These are phyloP conservation scores for Tolypocladium album DNA, from an alignment of 2,329 filamentous ascomycete genomes.

Conservation along the genomic window DNA sequence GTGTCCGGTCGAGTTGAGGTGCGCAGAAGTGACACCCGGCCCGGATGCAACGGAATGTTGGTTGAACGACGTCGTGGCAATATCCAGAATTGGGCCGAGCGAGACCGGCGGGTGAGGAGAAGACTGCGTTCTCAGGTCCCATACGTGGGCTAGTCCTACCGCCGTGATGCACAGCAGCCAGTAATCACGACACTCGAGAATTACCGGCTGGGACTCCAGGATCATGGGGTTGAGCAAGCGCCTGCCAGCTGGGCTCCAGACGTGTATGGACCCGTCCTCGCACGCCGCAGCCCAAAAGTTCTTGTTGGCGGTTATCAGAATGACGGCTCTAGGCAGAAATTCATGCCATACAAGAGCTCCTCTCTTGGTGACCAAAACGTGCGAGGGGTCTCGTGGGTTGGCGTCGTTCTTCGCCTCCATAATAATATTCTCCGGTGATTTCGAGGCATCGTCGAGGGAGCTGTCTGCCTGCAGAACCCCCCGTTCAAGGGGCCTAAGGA, in stretches of 20 bases:
- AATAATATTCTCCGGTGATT: slow-evolving; percentile 58
- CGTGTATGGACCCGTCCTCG: slow-evolving; percentile 81
- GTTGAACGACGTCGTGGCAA: slow-evolving; percentile 69
- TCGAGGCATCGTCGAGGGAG: slow-evolving; percentile 49
- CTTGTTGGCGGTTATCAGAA: slow-evolving; percentile 84
- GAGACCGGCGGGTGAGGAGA: slow-evolving; percentile 86
- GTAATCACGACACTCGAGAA: slow-evolving; percentile 79
- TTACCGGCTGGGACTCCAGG: slow-evolving; percentile 85
- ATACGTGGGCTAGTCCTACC: slow-evolving; percentile 82
- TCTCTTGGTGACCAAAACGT: slow-evolving; percentile 71
- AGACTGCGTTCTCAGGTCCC: slow-evolving; percentile 76
- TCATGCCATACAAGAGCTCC: slow-evolving; percentile 86
- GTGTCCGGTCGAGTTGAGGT: slow-evolving; percentile 78
- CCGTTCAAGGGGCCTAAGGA: slow-evolving; percentile 69
- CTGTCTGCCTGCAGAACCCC: slow-evolving; percentile 44
- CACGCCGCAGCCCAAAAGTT: slow-evolving; percentile 89
- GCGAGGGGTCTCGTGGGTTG: slow-evolving; percentile 69
- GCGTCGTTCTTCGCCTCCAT: slow-evolving; percentile 82
- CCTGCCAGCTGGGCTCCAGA: slow-evolving; percentile 87
- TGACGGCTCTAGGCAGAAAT: slow-evolving; percentile 73
- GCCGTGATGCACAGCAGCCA: slow-evolving; percentile 87
- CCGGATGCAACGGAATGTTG: slow-evolving; percentile 64
- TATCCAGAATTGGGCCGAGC: slow-evolving; percentile 77
- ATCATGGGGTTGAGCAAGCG: slow-evolving; percentile 76
- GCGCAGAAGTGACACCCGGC: slow-evolving; percentile 81